Base-by-base conservation (phyloP, 2,329 filamentous ascomycete genomes). In the Sphaerulina populicola region DNA sequence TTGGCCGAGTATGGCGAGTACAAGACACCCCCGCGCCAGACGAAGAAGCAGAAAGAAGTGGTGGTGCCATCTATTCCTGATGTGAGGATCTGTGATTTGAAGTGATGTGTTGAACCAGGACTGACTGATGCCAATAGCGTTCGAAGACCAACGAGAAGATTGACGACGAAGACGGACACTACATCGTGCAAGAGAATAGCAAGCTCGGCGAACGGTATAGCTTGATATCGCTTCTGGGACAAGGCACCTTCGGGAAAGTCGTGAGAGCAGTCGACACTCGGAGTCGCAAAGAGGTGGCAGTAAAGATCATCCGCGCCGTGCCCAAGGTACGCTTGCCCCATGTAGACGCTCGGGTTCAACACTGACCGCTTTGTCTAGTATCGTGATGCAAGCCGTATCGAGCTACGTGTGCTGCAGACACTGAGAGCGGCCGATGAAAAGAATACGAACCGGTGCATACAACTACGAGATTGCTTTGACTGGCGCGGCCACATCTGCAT, bases 191-290 rank as follows among this genome's bases (percentile, higher is more conserved):
- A 1, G 86, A 90, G 29, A 88, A 95, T 60, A 85, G 86, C 9
- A 81, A 87, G 53, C 74, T 98, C 47, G 95, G 93, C 11, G 83
- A 93, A 40, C 79, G 88, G 79, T 98, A 97, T 69, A 82, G 86
- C 72, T 91, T 98, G 61, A 77, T 85, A 55, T 89, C 88, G 61
- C 77, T 97, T 27, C 83, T 98, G 10, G 93, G 93, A 18, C 93
- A 98, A 71, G 93, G 93, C 57, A 98, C 93, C 0, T 98, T 98
- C 67, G 93, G 93, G 65, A 98, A 98, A 70, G 93, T 98, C 12
- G 93, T 98, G 14, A 86, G 96, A 69, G 93, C 93, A 47, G 83
- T 81, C 61, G 93, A 98, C 67, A 81, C 81, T 54, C 79, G 80
- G 62, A 83, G 82, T 57, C 84, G 84, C 54, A 78, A 78, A 60